Evolutionary conservation across 805 yeast species (phyloP).

Genomic region (Pichia kluyveri): DNA sequence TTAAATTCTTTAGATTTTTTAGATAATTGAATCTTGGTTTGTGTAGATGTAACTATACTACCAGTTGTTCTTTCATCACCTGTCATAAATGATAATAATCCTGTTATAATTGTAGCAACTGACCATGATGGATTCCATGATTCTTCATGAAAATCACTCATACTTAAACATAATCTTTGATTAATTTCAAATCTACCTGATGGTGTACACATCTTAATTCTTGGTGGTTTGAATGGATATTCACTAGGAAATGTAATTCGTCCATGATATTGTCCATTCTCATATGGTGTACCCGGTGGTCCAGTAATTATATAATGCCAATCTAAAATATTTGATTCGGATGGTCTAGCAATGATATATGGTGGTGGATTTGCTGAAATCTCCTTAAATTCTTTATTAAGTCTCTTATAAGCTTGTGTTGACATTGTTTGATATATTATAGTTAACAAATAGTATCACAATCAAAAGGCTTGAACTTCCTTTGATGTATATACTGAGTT

Average conservation of each 20-base stretch:
- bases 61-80: conserved; percentile 82
- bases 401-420: conserved; percentile 30
- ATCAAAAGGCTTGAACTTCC: no score
- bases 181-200: conserved; percentile 80
- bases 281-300: conserved; percentile 84
- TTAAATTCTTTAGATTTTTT: conserved; percentile 53
- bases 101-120: conserved; percentile 79
- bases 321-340: conserved; percentile 77
- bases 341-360: conserved; percentile 74
- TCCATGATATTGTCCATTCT: conserved; percentile 84
- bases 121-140: conserved; percentile 97
- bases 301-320: conserved; percentile 94
- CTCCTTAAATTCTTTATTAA: conserved; percentile 74
- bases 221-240: conserved; percentile 88
- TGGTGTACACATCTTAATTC: conserved; percentile 84
- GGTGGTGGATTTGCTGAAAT: conserved; percentile 80
- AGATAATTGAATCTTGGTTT: conserved; percentile 49
- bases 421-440: conserved; percentile 15
- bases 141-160: conserved; percentile 92
- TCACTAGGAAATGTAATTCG: conserved; percentile 74
- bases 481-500: no score
- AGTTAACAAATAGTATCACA: no score
- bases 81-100: conserved; percentile 87
- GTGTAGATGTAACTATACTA: conserved; percentile 56
- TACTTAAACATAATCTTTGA: conserved; percentile 77